A percentile compares a stretch with the other conserved stretches of the same genome.
Conservation (phyloP, 1,284 basidiomycete genomes). For the Heterobasidion parviporum region DNA sequence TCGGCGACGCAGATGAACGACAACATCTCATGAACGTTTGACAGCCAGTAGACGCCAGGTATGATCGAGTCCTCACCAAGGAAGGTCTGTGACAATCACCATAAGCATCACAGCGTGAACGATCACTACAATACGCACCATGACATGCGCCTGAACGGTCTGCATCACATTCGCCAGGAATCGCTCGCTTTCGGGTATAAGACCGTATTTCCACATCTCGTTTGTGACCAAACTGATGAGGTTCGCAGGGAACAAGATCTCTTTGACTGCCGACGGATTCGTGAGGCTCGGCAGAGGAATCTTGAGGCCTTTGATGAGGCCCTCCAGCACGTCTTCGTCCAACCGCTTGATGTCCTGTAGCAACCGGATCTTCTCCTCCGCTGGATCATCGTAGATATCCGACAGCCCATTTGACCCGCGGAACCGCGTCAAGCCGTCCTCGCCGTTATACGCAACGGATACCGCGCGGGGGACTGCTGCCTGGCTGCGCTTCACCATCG, state of each 20-base stretch:
- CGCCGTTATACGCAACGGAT: slow-evolving; percentile 83
- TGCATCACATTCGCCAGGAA: slow-evolving; percentile 99
- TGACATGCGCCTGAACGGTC: slow-evolving; percentile 94
- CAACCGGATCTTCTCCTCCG: slow-evolving; percentile 91
- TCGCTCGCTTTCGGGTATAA: slow-evolving; percentile 94
- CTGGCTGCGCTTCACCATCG: slow-evolving; percentile 68
- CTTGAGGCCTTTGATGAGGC: slow-evolving; percentile 87
- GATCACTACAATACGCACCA: slow-evolving; percentile 58
- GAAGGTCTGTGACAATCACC: slow-evolving; percentile 54
- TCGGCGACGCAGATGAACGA: slow-evolving; percentile 99
- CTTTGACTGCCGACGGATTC: slow-evolving; percentile 91
- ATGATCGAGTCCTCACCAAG: slow-evolving; percentile 91
- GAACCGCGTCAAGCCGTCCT: slow-evolving; percentile 63
- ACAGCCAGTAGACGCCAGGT: slow-evolving; percentile 98
- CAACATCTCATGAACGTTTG: slow-evolving; percentile 99
- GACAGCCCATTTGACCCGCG: slow-evolving; percentile 65
- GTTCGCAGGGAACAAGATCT: slow-evolving; percentile 99
- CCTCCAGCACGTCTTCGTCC: slow-evolving; percentile 92
- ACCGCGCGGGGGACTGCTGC: slow-evolving; percentile 81
- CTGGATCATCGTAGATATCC: slow-evolving; percentile 79
- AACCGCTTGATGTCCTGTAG: slow-evolving; percentile 89
- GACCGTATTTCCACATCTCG: slow-evolving; percentile 99
- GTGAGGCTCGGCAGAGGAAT: slow-evolving; percentile 88
- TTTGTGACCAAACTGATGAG: slow-evolving; percentile 96
- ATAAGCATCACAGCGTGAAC: slow-evolving; percentile 5